Evolutionary conservation across 108 stramenopile genomes (phyloP).

Genomic region (Conticribra guillardii): DNA sequence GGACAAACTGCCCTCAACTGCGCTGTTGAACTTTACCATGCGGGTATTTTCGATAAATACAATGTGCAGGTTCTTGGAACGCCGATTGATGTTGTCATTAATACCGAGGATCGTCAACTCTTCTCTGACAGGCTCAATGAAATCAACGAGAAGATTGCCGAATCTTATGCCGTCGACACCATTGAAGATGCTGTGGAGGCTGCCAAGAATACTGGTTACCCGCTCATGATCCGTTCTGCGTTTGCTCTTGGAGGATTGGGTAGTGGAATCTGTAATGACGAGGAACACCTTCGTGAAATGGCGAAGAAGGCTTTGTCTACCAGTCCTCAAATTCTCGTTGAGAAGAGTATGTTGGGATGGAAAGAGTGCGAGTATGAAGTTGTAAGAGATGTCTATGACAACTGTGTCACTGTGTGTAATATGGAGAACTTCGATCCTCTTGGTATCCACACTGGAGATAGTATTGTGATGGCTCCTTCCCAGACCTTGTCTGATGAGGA

Average conservation of each 20-base stretch:
- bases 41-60: slow-evolving; percentile 93
- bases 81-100: slow-evolving; percentile 91
- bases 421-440: slow-evolving; percentile 99
- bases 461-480: slow-evolving; percentile 98
- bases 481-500: slow-evolving; percentile 97
- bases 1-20: slow-evolving; percentile 99
- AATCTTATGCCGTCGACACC: slow-evolving; percentile 79
- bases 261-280: slow-evolving; percentile 93
- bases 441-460: slow-evolving; percentile 98
- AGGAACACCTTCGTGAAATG: slow-evolving; percentile 83
- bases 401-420: slow-evolving; percentile 99
- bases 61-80: slow-evolving; percentile 95
- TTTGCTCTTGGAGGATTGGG: slow-evolving; percentile 98
- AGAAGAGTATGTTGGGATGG: slow-evolving; percentile 97
- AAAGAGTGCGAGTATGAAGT: slow-evolving; percentile 99
- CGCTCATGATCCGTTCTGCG: slow-evolving; percentile 97
- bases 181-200: slow-evolving; percentile 87
- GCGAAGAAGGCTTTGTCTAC: slow-evolving; percentile 88
- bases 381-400: slow-evolving; percentile 85
- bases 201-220: slow-evolving; percentile 94
- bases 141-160: slow-evolving; percentile 97
- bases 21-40: slow-evolving; percentile 90
- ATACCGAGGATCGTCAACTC: slow-evolving; percentile 98
- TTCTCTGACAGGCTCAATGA: slow-evolving; percentile 93
- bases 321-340: slow-evolving; percentile 95